Base-by-base conservation (phyloP, 1,284 basidiomycete species). In the Wolfiporia cocos region DNA sequence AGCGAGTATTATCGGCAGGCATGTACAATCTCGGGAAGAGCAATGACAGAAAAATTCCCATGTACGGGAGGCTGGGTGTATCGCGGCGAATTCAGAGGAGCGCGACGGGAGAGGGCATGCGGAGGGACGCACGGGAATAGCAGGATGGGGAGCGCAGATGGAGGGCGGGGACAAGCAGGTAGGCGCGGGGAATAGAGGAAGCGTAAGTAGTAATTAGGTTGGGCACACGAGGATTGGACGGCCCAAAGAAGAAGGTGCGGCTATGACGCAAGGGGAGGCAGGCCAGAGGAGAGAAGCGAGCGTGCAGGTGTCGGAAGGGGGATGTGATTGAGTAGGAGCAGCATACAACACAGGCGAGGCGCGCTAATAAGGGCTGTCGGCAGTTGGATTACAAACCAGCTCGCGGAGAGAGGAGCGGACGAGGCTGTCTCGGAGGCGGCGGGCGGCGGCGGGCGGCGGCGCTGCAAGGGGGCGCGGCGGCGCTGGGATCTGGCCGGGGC, bases 31-130 rank as follows among this genome's bases (percentile, higher is more conserved):
- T 47, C 44, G 59, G 55, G 43, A 61, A 61, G 49, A 61, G 49
- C 34, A 61, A 48, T n/a, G 59, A 59, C 36, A 61, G 49, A 45
- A 61, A 19, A 53, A 59, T 61, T 59, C 59, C 59, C 59, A 61
- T 61, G 58, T 53, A 61, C 34, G 24, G 19, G 18, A 17, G 7
- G 20, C 18, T 37, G 33, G 34, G 22, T 5, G 19, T 36, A 20
- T 20, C 7, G 17, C 10, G 2, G 34, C 9, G n/a, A n/a, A n/a
- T n/a, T n/a, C 15, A 26, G n/a, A n/a, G 26, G 33, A 35, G 31
- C 22, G 21, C 28, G 37, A 22, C 26, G 20, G 26, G 17, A 32
- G 41, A 39, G 44, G n/a, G 35, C 35, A 22, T 32, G 42, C 33
- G 42, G 38, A 37, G 40, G 43, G 34, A 49, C 46, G 48, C 30